Percentiles rank a stretch among this genome's conserved stretches.
These are phyloP conservation scores for Barbatosphaeria neglecta DNA, from an alignment of 495 filamentous ascomycete genomes.

Conservation along the genomic window DNA sequence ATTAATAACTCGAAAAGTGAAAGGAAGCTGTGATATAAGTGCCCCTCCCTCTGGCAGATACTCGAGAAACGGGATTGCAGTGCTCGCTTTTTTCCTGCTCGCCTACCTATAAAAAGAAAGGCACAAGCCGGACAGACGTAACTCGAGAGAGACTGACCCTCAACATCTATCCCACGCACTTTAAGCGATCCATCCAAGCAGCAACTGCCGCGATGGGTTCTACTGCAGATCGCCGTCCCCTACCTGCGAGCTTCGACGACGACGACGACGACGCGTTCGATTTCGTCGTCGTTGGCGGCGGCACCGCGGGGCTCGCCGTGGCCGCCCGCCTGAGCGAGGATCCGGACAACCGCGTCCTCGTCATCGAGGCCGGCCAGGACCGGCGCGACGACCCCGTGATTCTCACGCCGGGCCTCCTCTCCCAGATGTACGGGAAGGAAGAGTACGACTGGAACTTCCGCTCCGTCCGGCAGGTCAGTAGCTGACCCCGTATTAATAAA, in stretches of 20 bases:
- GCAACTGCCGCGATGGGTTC: too few species aligned
- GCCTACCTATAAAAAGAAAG: background rate
- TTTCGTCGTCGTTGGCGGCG: conserved; percentile 78
- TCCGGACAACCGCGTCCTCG: conserved; percentile 26
- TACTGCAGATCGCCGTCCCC: too few species aligned
- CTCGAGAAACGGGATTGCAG: too few species aligned
- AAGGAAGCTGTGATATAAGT: too few species aligned
- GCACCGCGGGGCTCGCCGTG: conserved; percentile 80
- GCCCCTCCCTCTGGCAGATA: too few species aligned
- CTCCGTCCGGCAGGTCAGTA: conserved; percentile 35
- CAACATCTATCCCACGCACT: too few species aligned
- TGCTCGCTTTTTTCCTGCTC: too few species aligned
- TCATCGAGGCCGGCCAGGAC: conserved; percentile 46
- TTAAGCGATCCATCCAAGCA: too few species aligned
- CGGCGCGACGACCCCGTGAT: conserved; percentile 33
- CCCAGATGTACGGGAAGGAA: conserved; percentile 31
- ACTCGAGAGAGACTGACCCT: too few species aligned
- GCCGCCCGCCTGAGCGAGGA: conserved; percentile 45
- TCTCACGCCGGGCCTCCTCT: conserved; percentile 32
- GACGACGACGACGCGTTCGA: conserved; percentile 41
- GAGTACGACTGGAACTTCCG: conserved; percentile 46
- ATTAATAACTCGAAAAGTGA: too few species aligned
- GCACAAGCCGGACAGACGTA: too few species aligned
- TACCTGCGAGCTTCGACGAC: too few species aligned
- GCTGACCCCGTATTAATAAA: background rate